Conservation (phyloP, 768 basidiomycete species). For the Leccinum disarticulatum region DNA sequence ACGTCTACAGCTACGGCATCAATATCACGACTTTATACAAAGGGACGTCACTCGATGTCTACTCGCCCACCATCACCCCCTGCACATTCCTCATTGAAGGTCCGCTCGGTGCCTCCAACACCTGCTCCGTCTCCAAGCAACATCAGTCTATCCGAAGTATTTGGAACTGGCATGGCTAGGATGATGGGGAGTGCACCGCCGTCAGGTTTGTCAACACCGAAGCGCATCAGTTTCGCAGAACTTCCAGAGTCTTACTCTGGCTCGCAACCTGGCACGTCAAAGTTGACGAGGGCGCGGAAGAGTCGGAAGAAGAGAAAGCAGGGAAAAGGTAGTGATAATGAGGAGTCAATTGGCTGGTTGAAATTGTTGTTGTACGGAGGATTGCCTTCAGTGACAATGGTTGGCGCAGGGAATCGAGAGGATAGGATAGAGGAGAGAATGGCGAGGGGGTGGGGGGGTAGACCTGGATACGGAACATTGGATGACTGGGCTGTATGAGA, state of each 20-base stretch:
- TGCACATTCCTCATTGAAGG: slow-evolving; percentile 46
- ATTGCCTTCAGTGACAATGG: slow-evolving; percentile 24
- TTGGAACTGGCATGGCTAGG: slow-evolving; percentile 31
- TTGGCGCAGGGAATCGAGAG: slow-evolving; percentile 34
- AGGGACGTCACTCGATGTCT: slow-evolving; percentile 55
- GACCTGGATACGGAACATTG: slow-evolving; percentile 39
- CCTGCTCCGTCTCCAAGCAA: slow-evolving; percentile 37
- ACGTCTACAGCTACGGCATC: slow-evolving; percentile 78
- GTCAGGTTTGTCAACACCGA: slow-evolving; percentile 60
- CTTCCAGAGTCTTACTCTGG: slow-evolving; percentile 65
- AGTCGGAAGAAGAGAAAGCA: slow-evolving; percentile 35
- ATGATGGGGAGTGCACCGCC: slow-evolving; percentile 41
- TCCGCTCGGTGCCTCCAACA: slow-evolving; percentile 37
- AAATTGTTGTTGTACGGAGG: slow-evolving; percentile 19
- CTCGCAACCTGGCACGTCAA: slow-evolving; percentile 34
- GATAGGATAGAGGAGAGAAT: slow-evolving; percentile 55
- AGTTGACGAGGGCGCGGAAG: slow-evolving; percentile 36
- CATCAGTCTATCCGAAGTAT: slow-evolving; percentile 26
- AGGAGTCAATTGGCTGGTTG: slow-evolving; percentile 29
- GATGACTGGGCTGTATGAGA: slow-evolving; percentile 59
- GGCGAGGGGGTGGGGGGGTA: slow-evolving; percentile 47
- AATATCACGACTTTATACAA: slow-evolving; percentile 74
- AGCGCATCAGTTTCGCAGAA: slow-evolving; percentile 77
- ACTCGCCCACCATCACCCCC: slow-evolving; percentile 66
- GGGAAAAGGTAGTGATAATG: slow-evolving; percentile 31